A percentile compares a stretch with the other conserved stretches of the same genome.
phyloP scores from a whole-genome alignment of 768 basidiomycete species.

The Dentipellis fragilis region DNA sequence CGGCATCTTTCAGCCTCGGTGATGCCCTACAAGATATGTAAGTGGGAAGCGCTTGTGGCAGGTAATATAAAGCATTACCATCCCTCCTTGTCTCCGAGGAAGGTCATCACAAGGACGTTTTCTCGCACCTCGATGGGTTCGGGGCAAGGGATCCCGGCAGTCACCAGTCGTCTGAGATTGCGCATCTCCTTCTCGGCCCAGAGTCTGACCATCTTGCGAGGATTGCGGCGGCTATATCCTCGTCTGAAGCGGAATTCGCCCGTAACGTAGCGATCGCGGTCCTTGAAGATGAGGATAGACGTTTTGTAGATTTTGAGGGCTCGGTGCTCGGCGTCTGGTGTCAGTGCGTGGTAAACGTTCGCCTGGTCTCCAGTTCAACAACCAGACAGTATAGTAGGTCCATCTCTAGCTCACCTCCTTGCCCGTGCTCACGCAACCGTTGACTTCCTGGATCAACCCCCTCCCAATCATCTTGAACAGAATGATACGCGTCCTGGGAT shows the following conservation, averaged over 20 bases:
- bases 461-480: conserved; percentile 94
- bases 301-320: conserved; percentile 99
- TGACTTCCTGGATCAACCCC: conserved; percentile 80
- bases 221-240: conserved; percentile 81
- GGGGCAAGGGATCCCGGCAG: conserved; percentile 82
- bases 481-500: conserved; percentile 89
- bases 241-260: conserved; percentile 93
- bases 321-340: conserved; percentile 45
- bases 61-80: conserved; percentile 40
- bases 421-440: conserved; percentile 94
- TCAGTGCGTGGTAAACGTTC: conserved; percentile 90
- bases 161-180: conserved; percentile 74
- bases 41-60: conserved; percentile 3
- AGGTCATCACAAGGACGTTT: conserved; percentile 94
- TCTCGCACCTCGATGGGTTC: conserved; percentile 89
- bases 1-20: conserved; percentile 87
- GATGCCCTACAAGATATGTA: conserved; percentile 54
- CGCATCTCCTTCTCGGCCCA: conserved; percentile 99
- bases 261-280: conserved; percentile 92
- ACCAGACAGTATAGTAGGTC: background rate
- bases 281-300: conserved; percentile 94
- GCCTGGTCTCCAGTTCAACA: conserved; percentile 40
- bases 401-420: conserved; percentile 66
- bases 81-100: conserved; percentile 73
- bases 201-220: conserved; percentile 94